Evolutionary conservation across 352 stramenopile genomes (phyloP).

Genomic region (Phytophthora pseudosyringae): DNA sequence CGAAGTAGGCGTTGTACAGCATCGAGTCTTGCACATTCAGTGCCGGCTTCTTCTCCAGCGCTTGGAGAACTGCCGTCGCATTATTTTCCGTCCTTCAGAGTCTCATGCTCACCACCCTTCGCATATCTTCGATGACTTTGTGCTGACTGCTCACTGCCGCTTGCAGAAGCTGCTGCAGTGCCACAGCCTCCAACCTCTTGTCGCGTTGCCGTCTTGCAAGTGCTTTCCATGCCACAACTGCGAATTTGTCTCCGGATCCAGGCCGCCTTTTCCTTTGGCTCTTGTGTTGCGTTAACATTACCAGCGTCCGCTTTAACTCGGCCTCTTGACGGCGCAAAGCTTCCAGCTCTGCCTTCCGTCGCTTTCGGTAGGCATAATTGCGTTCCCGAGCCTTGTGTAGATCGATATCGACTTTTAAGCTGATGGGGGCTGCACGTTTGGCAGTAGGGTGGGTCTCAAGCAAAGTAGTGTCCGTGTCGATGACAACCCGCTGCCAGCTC

Average conservation of each 20-base stretch:
- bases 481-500: no score
- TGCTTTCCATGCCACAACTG: neutral
- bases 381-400: neutral
- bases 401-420: neutral
- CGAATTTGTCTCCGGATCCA: neutral
- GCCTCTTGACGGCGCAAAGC: neutral
- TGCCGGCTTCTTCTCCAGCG: neutral
- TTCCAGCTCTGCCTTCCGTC: neutral
- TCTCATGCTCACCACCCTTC: neutral
- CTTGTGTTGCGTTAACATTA: neutral
- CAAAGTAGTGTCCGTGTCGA: neutral
- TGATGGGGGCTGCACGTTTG: neutral
- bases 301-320: neutral
- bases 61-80: no score
- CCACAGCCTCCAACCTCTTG: neutral
- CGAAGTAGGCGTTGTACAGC: neutral
- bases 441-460: neutral
- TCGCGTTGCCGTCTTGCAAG: constrained; percentile 1
- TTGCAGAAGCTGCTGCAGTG: neutral
- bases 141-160: neutral
- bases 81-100: neutral
- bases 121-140: neutral
- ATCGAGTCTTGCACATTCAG: neutral
- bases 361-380: neutral
- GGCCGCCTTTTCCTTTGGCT: neutral